phyloP scores from a whole-genome alignment of 208 protist species.

The Herpetomonas tarakana region DNA sequence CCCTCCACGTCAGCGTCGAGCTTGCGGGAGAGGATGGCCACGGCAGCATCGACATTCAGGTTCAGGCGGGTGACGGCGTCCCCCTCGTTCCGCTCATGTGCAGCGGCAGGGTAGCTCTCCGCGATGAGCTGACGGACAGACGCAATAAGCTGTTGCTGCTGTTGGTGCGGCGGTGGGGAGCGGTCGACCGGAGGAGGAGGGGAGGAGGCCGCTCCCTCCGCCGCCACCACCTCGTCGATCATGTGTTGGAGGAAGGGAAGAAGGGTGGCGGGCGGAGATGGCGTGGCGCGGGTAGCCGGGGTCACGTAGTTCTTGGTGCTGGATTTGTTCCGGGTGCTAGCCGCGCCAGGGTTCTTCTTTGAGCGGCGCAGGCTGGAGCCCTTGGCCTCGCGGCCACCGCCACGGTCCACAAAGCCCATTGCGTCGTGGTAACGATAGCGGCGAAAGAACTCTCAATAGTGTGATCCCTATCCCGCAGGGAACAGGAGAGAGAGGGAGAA shows the following conservation, averaged over 20 bases:
- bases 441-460: too few species aligned
- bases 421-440: too few species aligned
- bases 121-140: neutral
- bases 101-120: neutral
- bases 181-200: too few species aligned
- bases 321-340: slow-evolving; percentile 38
- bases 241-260: neutral
- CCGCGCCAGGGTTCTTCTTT: slow-evolving; percentile 77
- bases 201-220: neutral
- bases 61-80: neutral
- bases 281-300: slow-evolving; percentile 18
- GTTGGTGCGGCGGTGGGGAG: neutral
- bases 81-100: neutral
- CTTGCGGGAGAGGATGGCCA: slow-evolving; percentile 66
- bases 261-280: slow-evolving; percentile 20
- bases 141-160: neutral
- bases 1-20: slow-evolving; percentile 44
- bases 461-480: too few species aligned
- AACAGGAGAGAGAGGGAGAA: too few species aligned
- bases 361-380: slow-evolving; percentile 67
- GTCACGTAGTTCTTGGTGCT: slow-evolving; percentile 22
- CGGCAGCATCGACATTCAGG: slow-evolving; percentile 42
- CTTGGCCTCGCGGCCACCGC: slow-evolving; percentile 77
- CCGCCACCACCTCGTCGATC: neutral
- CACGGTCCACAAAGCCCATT: slow-evolving; percentile 87